phyloP scores from a whole-genome alignment of 2,329 filamentous ascomycete species.

The Eurotiales sp. region DNA sequence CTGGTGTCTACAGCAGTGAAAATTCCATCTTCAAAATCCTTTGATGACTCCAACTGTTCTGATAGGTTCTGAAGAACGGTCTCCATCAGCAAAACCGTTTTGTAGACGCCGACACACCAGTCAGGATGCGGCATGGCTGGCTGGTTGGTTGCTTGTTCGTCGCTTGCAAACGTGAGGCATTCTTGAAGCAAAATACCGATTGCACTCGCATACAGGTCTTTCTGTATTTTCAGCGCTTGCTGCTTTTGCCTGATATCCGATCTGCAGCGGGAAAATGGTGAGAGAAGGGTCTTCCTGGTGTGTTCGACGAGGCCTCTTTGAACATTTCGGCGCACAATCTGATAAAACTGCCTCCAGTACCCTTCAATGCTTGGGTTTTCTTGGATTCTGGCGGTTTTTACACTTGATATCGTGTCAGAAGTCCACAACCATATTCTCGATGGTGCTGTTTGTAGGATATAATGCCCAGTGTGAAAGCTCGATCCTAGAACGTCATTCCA shows the following conservation, averaged over 20 bases:
- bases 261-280: slow-evolving; percentile 9
- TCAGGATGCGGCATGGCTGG: background rate
- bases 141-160: slow-evolving; percentile 4
- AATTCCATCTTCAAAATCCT: slow-evolving; percentile 10
- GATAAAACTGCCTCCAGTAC: slow-evolving; percentile 12
- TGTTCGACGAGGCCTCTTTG: background rate
- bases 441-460: slow-evolving; percentile 11
- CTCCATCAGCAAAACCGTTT: slow-evolving; percentile 10
- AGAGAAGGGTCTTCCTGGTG: slow-evolving; percentile 7
- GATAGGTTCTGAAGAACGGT: slow-evolving; percentile 7
- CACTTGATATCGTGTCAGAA: background rate
- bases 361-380: background rate
- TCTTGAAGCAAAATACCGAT: slow-evolving; percentile 14
- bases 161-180: slow-evolving; percentile 9
- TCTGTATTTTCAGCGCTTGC: slow-evolving; percentile 3
- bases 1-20: slow-evolving; percentile 3
- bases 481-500: slow-evolving; percentile 12
- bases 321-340: slow-evolving; percentile 11
- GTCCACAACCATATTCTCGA: slow-evolving; percentile 1
- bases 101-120: slow-evolving; percentile 4
- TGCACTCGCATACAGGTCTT: slow-evolving; percentile 11
- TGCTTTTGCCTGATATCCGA: slow-evolving; percentile 5
- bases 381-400: background rate
- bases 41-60: background rate
- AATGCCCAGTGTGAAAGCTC: slow-evolving; percentile 10